Evolutionary conservation across 2,329 filamentous ascomycete species (phyloP), one percentile per base, ranked within the genome.

Genomic region (Sodiomyces alkalinus): DNA sequence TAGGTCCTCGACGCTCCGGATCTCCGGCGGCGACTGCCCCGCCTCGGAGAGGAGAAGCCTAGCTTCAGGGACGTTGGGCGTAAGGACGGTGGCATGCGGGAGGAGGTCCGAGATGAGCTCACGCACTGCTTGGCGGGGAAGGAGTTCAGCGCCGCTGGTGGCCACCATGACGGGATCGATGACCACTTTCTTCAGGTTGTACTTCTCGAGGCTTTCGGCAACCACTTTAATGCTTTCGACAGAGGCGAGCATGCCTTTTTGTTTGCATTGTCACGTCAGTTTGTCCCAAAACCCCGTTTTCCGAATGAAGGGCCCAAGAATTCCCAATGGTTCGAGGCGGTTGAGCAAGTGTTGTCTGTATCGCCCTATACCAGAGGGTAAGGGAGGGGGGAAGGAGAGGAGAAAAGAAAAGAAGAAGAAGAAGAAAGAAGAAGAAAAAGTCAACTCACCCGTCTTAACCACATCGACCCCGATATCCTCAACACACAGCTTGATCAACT

Each of bases 401-500:
- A n/a, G n/a, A n/a, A n/a, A n/a, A n/a, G n/a, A n/a, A n/a, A n/a
- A n/a, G n/a, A n/a, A n/a, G n/a, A n/a, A n/a, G n/a, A n/a, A n/a
- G n/a, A n/a, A n/a, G n/a, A n/a, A n/a, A n/a, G n/a, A n/a, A n/a
- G n/a, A n/a, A n/a, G n/a, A n/a, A n/a, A n/a, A n/a, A n/a, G n/a
- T n/a, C n/a, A n/a, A n/a, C n/a, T n/a, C n/a, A n/a, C 82, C 81
- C 26, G 82, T 86, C 56, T 94, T 96, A 39, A 96, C 72, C 26
- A 92, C 83, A 60, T 93, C 83, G 3, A 81, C 75, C 3, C 78
- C 80, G 35, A 96, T 70, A 55, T 96, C 90, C 24, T 74, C 74
- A 27, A 92, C 62, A 19, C 79, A 82, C 15, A 80, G 78, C 54
- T 87, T 76, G 34, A 96, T 85, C 53, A 92, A 82, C 58, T 81